Base-by-base conservation (phyloP, 2,329 filamentous ascomycete species). In the Beauveria medogensis region DNA sequence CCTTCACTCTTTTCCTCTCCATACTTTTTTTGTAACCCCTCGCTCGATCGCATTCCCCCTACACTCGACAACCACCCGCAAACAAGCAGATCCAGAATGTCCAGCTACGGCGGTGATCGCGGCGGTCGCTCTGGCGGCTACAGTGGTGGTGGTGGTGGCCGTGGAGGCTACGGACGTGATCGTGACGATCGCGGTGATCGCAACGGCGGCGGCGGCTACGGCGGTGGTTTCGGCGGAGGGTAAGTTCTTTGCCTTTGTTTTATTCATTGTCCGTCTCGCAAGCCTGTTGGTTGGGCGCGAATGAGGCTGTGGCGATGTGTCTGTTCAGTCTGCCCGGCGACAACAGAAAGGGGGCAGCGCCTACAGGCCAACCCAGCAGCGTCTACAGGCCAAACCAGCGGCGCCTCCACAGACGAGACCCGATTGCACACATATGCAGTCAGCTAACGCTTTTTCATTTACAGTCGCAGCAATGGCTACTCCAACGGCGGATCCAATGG, bases 391-490 rank as follows among this genome's bases (percentile, higher is more conserved):
- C 26, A 5, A 5, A 8, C 16, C 40, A 20, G 8, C 22, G 14
- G 6, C 30, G 7, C 10, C 6, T 37, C 24, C 20, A 60, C 8
- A 48, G 14, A 37, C 24, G 2, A 46, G 22, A 44, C 14, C 20
- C 47, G 20, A 40, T 20, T 5, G 18, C 20, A 26, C n/a, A 12
- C 53, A 5, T 4, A 12, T 24, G 34, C 40, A 53, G 50, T 52
- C 54, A 34, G 52, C 78, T 82, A 71, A 81, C 72, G 3, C 5
- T 47, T 34, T 1, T 14, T 34, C 55, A 60, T 62, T 34, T 64
- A 68, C 64, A 81, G 82, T 66, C 79, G 80, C 67, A 74, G 77
- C 63, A 78, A 78, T 64, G 78, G 80, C 59, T 79, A 80, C 69
- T 60, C 57, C 50, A 60, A 60, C 57, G 57, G 57, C 20, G 47